These are phyloP conservation scores for Paramecium octaurelia DNA, from an alignment of 73 alveolate species.

Conservation along the genomic window DNA sequence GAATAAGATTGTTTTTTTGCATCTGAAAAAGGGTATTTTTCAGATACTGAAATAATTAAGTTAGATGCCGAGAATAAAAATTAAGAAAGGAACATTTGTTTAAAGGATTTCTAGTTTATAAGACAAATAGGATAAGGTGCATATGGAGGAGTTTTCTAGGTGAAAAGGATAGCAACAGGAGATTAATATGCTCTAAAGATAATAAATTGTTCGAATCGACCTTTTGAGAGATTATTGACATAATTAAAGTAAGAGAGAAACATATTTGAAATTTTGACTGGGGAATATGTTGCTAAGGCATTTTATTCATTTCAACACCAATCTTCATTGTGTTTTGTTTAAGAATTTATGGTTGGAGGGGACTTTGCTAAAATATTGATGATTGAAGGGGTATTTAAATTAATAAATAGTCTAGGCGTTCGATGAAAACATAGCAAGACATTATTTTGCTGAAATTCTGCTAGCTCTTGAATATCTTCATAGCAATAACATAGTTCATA, in stretches of 20 bases:
- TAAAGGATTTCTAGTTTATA: constrained; percentile 9
- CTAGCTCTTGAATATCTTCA: constrained; percentile 80
- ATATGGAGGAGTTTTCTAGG: constrained; percentile 65
- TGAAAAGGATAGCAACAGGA: constrained; percentile 61
- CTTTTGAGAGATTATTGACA: not conserved
- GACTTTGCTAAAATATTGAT: constrained; percentile 73
- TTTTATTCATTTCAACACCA: constrained; percentile 40
- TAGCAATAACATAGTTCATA: constrained; percentile 74
- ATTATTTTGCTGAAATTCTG: constrained; percentile 78
- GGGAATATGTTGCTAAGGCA: constrained; percentile 34
- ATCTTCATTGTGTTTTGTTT: constrained; percentile 17
- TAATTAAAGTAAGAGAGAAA: constrained; percentile 43
- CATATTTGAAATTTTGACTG: constrained; percentile 18
- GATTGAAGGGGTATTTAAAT: not conserved
- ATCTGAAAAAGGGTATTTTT: constrained; percentile 54
- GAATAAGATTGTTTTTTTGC: constrained; percentile 47
- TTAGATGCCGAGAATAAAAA: constrained; percentile 33
- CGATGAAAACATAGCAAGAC: constrained; percentile 75
- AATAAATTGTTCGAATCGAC: constrained; percentile 54
- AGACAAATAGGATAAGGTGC: constrained; percentile 73
- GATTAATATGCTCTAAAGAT: constrained; percentile 70
- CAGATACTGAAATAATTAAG: constrained; percentile 22
- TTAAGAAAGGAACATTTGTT: constrained; percentile 14
- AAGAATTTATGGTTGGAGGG: constrained; percentile 47
- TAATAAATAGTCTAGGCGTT: constrained; percentile 59